Evolutionary conservation across 1,139 yeast genomes (phyloP), one percentile per base, ranked within the genome.

Genomic region (Nakaseomyces sp.): DNA sequence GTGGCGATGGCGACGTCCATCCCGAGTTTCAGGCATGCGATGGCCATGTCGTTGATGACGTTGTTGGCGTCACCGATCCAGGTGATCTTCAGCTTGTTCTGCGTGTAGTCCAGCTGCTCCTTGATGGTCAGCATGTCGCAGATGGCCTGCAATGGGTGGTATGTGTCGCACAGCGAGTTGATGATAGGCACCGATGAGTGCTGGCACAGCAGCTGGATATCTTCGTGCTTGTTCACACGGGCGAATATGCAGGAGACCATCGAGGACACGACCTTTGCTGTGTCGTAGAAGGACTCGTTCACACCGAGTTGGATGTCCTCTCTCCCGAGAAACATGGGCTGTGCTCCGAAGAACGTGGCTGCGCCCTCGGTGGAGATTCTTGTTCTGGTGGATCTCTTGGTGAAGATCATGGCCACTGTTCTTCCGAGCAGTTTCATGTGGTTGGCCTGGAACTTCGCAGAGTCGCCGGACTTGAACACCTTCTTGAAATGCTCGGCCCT

Each of bases 61-160:
- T 91, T 91, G 64, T 91, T 91, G 38, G 97, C 81, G 63, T 91
- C 98, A 47, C 98, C 98, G 22, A 91, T 78, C 98, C 98, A 91
- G 1, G 96, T 79, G 47, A 91, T 69, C 57, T 88, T 89, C 52
- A 88, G 72, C 17, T 66, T 64, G 40, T 67, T 63, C 35, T 56
- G 56, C 24, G 56, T 61, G 33, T 55, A 62, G 2, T 77, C 79
- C 60, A 87, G 84, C 4, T 81, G 66, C 65, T 91, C 96, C 53
- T 81, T 79, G 47, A 91, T 84, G 4, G 97, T 88, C 55, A 87
- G 69, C 47, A 91, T 61, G 64, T 91, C 98, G 45, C 97, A 79
- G 51, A 91, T 84, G 3, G 97, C 96, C 68, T 91, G 98, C 55
- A 91, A 71, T 13, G 98, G 98, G 64, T 91, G 98, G 67, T 76